These are phyloP conservation scores for Collybia sordida DNA, from an alignment of 768 basidiomycete genomes.

Conservation along the genomic window DNA sequence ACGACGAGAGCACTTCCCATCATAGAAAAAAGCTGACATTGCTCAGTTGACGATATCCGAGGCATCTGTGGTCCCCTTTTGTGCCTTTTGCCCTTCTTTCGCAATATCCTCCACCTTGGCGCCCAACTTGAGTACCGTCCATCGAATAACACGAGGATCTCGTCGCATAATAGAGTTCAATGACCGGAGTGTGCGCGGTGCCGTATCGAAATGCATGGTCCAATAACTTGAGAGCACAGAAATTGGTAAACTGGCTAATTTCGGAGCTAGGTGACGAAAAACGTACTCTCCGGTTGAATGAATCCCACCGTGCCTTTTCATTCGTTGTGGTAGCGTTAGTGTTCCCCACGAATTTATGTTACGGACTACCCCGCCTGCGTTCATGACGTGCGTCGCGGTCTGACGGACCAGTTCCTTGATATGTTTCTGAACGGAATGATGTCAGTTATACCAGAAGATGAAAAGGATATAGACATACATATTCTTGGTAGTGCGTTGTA, in stretches of 20 bases:
- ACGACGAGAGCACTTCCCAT: slow-evolving; percentile 5
- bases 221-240: slow-evolving; percentile 60
- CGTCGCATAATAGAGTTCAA: slow-evolving; percentile 69
- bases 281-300: slow-evolving; percentile 78
- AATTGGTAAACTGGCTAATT: background rate
- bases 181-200: slow-evolving; percentile 63
- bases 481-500: slow-evolving; percentile 71
- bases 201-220: slow-evolving; percentile 89
- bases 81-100: slow-evolving; percentile 35
- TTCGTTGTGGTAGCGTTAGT: slow-evolving; percentile 67
- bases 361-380: slow-evolving; percentile 81
- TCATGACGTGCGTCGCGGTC: slow-evolving; percentile 69
- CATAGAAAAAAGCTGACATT: background rate
- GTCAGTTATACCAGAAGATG: background rate
- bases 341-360: slow-evolving; percentile 76
- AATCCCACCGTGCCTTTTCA: slow-evolving; percentile 59
- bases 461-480: slow-evolving; percentile 43
- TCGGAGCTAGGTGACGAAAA: background rate
- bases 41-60: slow-evolving; percentile 8
- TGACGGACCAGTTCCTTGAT: slow-evolving; percentile 75
- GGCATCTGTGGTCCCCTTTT: background rate
- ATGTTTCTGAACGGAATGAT: slow-evolving; percentile 47
- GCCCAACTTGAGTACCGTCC: slow-evolving; percentile 79
- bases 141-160: slow-evolving; percentile 83
- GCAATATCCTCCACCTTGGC: slow-evolving; percentile 72